These are phyloP conservation scores for Scheffersomyces lignosus DNA, from an alignment of 805 yeast species.

Conservation along the genomic window DNA sequence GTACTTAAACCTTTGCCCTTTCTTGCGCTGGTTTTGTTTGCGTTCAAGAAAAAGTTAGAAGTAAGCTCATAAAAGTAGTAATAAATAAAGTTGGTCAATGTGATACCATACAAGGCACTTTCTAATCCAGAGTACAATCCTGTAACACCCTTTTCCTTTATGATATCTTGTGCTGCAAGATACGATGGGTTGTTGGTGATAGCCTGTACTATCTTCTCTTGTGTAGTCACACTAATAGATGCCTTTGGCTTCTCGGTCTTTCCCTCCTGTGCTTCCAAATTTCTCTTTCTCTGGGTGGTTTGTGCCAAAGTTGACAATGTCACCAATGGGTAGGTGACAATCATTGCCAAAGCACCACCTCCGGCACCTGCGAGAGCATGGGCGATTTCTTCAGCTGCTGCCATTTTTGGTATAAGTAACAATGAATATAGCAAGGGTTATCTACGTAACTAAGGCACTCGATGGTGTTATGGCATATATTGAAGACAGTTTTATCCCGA, in stretches of 20 bases:
- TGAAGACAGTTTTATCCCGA: no score
- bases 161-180: conserved; percentile 40
- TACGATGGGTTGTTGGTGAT: conserved; percentile 17
- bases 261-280: conserved; percentile 11
- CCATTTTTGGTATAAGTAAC: conserved; percentile 16
- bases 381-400: conserved; percentile 53
- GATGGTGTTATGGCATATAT: no score
- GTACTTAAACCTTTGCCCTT: conserved; percentile 51
- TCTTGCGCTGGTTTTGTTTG: conserved; percentile 22
- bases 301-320: conserved; percentile 88
- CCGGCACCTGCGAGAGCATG: conserved; percentile 96
- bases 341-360: conserved; percentile 87
- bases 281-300: conserved; percentile 45
- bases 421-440: no score
- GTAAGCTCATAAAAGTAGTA: conserved; percentile 87
- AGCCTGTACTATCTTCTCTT: conserved; percentile 14
- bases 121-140: conserved; percentile 86
- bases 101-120: conserved; percentile 82
- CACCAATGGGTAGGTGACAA: conserved; percentile 86
- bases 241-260: conserved; percentile 6
- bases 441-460: no score
- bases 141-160: conserved; percentile 57
- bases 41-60: conserved; percentile 43
- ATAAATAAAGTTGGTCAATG: conserved; percentile 83
- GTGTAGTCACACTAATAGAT: conserved; percentile 12